Conservation (phyloP, 768 basidiomycete genomes). For the Tylopilus vinaceipallidus region DNA sequence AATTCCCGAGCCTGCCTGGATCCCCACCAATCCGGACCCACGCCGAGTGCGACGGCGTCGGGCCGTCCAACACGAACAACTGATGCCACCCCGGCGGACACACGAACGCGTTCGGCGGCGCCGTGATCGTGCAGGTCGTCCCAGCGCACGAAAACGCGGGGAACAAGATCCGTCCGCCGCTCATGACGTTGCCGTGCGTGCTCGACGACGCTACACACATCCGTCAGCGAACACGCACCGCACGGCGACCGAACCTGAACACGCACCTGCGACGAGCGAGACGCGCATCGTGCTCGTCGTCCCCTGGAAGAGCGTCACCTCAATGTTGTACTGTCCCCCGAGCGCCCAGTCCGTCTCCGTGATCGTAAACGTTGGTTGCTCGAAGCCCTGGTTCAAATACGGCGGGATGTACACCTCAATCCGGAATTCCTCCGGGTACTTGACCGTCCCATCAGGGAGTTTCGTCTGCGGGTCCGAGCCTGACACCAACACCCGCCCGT, state of each 20-base stretch:
- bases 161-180: slow-evolving; percentile 65
- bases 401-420: slow-evolving; percentile 83
- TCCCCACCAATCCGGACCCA: slow-evolving; percentile 84
- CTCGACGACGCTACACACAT: slow-evolving; percentile 57
- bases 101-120: slow-evolving; percentile 67
- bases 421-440: slow-evolving; percentile 76
- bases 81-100: slow-evolving; percentile 79
- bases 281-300: slow-evolving; percentile 48
- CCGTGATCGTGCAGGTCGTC: slow-evolving; percentile 71
- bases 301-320: slow-evolving; percentile 40
- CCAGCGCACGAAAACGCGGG: slow-evolving; percentile 69
- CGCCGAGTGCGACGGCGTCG: slow-evolving; percentile 70
- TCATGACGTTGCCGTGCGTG: slow-evolving; percentile 76
- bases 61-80: slow-evolving; percentile 73
- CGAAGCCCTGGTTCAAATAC: slow-evolving; percentile 65
- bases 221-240: background rate
- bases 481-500: slow-evolving; percentile 72
- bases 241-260: slow-evolving; percentile 15
- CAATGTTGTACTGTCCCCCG: slow-evolving; percentile 52
- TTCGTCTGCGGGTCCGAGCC: slow-evolving; percentile 70
- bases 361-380: slow-evolving; percentile 62
- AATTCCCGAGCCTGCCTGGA: slow-evolving; percentile 65
- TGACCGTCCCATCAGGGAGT: slow-evolving; percentile 34
- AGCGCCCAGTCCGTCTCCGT: slow-evolving; percentile 62
- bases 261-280: slow-evolving; percentile 67